These are phyloP conservation scores for Xanthoceras sorbifolium DNA, from an alignment of 345 rosid species.

Conservation along the genomic window DNA sequence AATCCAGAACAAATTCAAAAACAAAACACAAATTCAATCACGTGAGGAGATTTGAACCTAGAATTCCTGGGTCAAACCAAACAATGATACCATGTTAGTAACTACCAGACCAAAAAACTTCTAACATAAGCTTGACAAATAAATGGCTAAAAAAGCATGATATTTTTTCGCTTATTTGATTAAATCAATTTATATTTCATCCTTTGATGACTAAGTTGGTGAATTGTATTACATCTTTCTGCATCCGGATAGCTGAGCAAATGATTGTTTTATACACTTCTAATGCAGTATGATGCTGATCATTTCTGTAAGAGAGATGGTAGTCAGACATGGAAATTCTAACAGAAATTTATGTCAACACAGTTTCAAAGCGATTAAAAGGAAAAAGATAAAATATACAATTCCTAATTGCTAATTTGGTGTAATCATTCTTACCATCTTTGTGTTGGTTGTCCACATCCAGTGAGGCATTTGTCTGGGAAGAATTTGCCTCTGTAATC, in stretches of 20 bases:
- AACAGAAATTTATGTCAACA: not conserved
- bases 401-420: not conserved
- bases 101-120: too few relatives aligned
- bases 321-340: not conserved
- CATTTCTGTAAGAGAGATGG: not conserved
- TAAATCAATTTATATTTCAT: not conserved
- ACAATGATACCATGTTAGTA: too few relatives aligned
- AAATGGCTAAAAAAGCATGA: not conserved
- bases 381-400: not conserved
- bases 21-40: too few relatives aligned
- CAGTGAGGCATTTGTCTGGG: slow-evolving; percentile 81
- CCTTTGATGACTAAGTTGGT: not conserved
- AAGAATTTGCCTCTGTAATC: slow-evolving; percentile 77
- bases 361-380: not conserved
- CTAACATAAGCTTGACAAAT: not conserved
- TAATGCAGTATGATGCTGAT: not conserved
- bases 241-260: too few relatives aligned
- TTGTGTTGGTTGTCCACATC: slow-evolving; percentile 91
- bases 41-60: too few relatives aligned
- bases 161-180: not conserved
- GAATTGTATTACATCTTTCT: not conserved
- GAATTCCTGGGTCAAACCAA: too few relatives aligned
- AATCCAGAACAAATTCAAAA: too few relatives aligned
- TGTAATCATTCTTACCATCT: slow-evolving; percentile 62
- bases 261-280: too few relatives aligned